Percentiles rank a stretch among this genome's conserved stretches.
These are phyloP conservation scores for Cocos nucifera DNA, from an alignment of 176 grass and related monocot genomes.

Conservation along the genomic window DNA sequence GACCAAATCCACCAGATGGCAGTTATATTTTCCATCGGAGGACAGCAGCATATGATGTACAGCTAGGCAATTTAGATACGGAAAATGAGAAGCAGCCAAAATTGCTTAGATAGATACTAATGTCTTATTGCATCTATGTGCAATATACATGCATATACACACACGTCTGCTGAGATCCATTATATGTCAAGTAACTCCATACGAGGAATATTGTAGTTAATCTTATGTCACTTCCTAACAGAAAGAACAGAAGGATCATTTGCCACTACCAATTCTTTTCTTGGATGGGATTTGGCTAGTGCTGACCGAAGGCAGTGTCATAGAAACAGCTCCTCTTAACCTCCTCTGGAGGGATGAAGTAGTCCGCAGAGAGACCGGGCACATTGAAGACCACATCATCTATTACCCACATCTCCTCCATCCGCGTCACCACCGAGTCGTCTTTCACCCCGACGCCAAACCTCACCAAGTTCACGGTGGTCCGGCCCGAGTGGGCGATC, in stretches of 20 bases:
- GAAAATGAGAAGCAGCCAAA: neutral
- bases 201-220: neutral
- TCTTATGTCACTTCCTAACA: too few species aligned
- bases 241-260: too few species aligned
- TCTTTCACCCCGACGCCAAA: slow-evolving; percentile 78
- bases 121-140: neutral
- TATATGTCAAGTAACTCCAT: neutral
- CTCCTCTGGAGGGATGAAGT: slow-evolving; percentile 90
- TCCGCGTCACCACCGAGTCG: slow-evolving; percentile 59
- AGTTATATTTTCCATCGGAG: neutral
- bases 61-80: neutral
- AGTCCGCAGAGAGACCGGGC: slow-evolving; percentile 60
- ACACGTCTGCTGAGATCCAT: neutral
- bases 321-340: slow-evolving; percentile 62
- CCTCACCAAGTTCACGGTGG: slow-evolving; percentile 61
- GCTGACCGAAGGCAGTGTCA: slow-evolving; percentile 22
- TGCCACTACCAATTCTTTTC: too few species aligned
- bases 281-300: neutral
- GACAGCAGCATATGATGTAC: neutral
- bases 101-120: slow-evolving; percentile 1
- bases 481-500: slow-evolving; percentile 63
- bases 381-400: slow-evolving; percentile 94
- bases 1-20: neutral
- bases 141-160: neutral
- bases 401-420: slow-evolving; percentile 93